Evolutionary conservation across 2,329 filamentous ascomycete species (phyloP), one percentile per base, ranked within the genome.

Genomic region (Trichoderma guizhouense): DNA sequence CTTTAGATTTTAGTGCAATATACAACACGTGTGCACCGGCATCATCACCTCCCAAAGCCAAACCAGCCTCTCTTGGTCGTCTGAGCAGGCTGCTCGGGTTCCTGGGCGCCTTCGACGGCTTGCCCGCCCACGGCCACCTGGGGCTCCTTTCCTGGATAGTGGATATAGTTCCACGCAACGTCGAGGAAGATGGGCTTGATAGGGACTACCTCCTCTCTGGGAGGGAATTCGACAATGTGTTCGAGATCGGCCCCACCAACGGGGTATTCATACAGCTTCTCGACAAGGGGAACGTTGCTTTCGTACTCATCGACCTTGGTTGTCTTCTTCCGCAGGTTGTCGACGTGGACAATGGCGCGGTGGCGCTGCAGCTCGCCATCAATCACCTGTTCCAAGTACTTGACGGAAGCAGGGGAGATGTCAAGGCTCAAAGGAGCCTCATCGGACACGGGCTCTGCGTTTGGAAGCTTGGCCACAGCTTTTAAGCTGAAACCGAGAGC

Each of bases 151-250:
- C 90, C 90, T 0, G 95, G 94, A 79, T 99, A 99, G 63, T 94
- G 90, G 74, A 99, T 95, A 80, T 98, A 98, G 80, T 98, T 98
- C 93, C 94, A 99, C 11, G 96, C 96, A 8, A 97, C 92, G 79
- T 99, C 96, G 72, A 98, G 89, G 86, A 98, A 98, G 39, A 98
- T 86, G 32, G 96, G 96, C 84, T 99, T 99, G 67, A 97, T 92
- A 0, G 96, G 94, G 51, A 98, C 90, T 1, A 92, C 87, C 73
- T 93, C 90, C 75, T 98, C 84, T 79, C 90, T 92, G 1, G 95
- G 95, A 14, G 96, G 96, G 81, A 95, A 98, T 5, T 90, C 88
- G 61, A 98, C 95, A 30, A 99, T 84, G 75, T 95, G 95, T 55
- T 86, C 86, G 30, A 98, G 85, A 79, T 97, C 90, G 11, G 94